Percentiles rank a stretch among this genome's conserved stretches.
These are phyloP conservation scores for Cadophora malorum DNA, from an alignment of 2,329 filamentous ascomycete genomes.

Conservation along the genomic window DNA sequence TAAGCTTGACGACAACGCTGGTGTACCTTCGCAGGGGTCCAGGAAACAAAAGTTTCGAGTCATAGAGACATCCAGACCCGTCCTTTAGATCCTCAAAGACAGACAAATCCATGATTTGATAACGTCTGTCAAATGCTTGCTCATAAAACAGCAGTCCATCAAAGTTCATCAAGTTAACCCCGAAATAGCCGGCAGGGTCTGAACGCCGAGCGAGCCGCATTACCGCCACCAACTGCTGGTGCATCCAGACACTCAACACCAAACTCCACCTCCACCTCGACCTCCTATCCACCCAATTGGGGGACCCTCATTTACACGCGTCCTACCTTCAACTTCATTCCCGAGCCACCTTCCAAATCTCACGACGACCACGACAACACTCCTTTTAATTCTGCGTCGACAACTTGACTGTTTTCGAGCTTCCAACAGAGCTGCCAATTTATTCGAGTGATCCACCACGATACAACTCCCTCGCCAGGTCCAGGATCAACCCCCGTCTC, in stretches of 20 bases:
- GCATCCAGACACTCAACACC: neutral
- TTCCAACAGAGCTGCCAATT: neutral
- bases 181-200: neutral
- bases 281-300: constrained; percentile 16
- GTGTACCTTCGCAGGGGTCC: too few species aligned
- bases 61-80: too few species aligned
- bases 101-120: neutral
- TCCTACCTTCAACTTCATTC: constrained; percentile 1
- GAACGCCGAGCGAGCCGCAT: neutral
- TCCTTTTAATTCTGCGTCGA: neutral
- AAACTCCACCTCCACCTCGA: constrained; percentile 6
- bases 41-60: too few species aligned
- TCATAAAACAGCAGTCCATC: neutral
- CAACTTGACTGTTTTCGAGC: constrained; percentile 16
- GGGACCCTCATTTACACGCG: constrained; percentile 15
- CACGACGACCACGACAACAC: neutral
- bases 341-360: neutral
- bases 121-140: neutral
- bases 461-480: neutral
- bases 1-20: too few species aligned
- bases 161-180: neutral
- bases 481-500: constrained; percentile 15
- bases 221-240: neutral
- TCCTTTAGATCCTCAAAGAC: neutral
- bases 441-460: neutral